Conservation (phyloP, 176 grass and related monocot species). For the Cenchrus americanus region DNA sequence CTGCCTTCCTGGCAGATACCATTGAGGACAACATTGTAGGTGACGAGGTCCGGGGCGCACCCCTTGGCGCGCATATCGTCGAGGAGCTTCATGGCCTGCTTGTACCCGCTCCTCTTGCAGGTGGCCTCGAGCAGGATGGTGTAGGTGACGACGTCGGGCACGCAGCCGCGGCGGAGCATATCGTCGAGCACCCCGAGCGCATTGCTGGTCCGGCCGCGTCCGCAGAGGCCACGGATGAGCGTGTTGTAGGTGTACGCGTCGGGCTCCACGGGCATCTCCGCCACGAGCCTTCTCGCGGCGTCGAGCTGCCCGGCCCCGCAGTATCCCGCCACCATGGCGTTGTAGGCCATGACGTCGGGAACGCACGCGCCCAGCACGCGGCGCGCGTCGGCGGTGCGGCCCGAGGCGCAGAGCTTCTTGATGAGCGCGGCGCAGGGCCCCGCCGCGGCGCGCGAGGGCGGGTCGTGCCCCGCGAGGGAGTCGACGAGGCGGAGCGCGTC, state of each 20-base stretch:
- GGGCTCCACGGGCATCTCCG: slow-evolving; percentile 46
- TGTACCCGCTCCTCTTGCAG: slow-evolving; percentile 53
- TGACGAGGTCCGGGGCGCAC: slow-evolving; percentile 58
- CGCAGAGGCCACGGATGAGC: slow-evolving; percentile 61
- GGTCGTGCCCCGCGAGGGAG: slow-evolving; percentile 11
- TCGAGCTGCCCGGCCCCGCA: slow-evolving; percentile 51
- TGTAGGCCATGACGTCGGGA: slow-evolving; percentile 46
- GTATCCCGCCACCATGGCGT: slow-evolving; percentile 51
- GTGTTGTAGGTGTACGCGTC: slow-evolving; percentile 63
- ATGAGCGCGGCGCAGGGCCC: slow-evolving; percentile 50
- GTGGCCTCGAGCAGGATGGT: slow-evolving; percentile 69
- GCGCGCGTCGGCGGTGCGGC: slow-evolving; percentile 48
- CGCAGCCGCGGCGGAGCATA: slow-evolving; percentile 49
- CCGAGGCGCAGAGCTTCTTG: slow-evolving; percentile 54
- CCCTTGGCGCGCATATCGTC: slow-evolving; percentile 62
- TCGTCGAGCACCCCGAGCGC: slow-evolving; percentile 53
- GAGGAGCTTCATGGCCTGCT: slow-evolving; percentile 58
- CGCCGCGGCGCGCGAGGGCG: slow-evolving; percentile 23
- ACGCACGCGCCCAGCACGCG: slow-evolving; percentile 35
- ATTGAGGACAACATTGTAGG: slow-evolving; percentile 60
- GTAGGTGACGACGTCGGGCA: slow-evolving; percentile 66
- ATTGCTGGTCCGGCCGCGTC: slow-evolving; percentile 46
- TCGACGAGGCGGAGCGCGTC: slow-evolving; percentile 42
- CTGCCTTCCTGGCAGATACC: slow-evolving; percentile 63
- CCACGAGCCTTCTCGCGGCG: slow-evolving; percentile 43